Conservation (phyloP, 164 flowering plant species). For the Warburgia ugandensis region DNA sequence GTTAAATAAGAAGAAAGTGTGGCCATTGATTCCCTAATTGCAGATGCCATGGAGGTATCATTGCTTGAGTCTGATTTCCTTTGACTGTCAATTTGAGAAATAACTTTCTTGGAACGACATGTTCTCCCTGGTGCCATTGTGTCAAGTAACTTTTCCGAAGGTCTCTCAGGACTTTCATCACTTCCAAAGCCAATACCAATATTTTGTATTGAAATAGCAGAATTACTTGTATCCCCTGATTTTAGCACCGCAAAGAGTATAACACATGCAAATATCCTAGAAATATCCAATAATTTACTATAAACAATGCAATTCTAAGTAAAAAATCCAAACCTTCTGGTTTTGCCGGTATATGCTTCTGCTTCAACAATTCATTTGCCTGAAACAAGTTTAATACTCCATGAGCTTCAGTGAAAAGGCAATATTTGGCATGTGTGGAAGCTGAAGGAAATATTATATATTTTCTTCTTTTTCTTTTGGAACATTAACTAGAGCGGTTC, state of each 20-base stretch:
- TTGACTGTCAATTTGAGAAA: conserved; percentile 12
- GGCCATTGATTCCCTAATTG: conserved; percentile 25
- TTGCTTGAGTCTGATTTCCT: conserved; percentile 11
- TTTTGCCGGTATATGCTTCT: conserved; percentile 37
- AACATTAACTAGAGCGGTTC: too few relatives aligned
- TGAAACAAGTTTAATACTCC: conserved; percentile 20
- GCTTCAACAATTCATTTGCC: conserved; percentile 72
- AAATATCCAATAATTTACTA: too few relatives aligned
- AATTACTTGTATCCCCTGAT: conserved; percentile 16
- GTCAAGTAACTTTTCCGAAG: conserved; percentile 17
- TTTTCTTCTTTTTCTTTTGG: too few relatives aligned
- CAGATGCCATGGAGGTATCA: conserved; percentile 21
- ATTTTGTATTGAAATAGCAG: conserved; percentile 14
- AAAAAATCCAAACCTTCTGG: conserved; percentile 30
- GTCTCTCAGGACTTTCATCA: conserved; percentile 13
- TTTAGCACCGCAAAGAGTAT: conserved; percentile 1
- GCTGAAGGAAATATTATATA: neutral
- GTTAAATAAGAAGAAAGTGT: conserved; percentile 30
- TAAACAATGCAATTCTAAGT: neutral
- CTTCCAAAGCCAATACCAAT: conserved; percentile 22
- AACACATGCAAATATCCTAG: too few relatives aligned
- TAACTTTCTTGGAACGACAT: conserved; percentile 16
- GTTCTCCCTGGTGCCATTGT: conserved; percentile 6
- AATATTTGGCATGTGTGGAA: neutral
- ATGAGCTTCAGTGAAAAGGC: neutral